Conservation (phyloP, 495 filamentous ascomycete genomes). For the Hypoxylon intermedium region DNA sequence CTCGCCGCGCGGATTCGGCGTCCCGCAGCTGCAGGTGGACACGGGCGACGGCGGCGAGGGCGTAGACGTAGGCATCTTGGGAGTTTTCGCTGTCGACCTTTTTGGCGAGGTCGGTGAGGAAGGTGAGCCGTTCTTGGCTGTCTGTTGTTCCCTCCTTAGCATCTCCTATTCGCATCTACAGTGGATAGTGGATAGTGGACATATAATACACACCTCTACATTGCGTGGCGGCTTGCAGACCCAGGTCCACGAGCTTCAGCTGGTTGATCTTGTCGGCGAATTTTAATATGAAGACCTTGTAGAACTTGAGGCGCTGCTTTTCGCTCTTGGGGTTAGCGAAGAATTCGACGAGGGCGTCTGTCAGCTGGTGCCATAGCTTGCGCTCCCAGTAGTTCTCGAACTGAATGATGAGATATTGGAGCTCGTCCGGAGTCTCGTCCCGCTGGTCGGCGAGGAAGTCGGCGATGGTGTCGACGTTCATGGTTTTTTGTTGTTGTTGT, state of each 20-base stretch:
- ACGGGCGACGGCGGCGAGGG: conserved; percentile 85
- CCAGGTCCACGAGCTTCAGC: conserved; percentile 91
- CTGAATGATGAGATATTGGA: conserved; percentile 84
- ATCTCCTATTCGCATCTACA: neutral
- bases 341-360: conserved; percentile 84
- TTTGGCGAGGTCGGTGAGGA: conserved; percentile 81
- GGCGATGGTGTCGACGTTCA: conserved; percentile 86
- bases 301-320: conserved; percentile 84
- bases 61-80: conserved; percentile 96
- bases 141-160: conserved; percentile 58
- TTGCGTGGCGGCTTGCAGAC: conserved; percentile 83
- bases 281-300: conserved; percentile 91
- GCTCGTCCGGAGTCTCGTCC: conserved; percentile 81
- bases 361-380: conserved; percentile 99
- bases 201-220: conserved; percentile 71
- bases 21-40: conserved; percentile 82
- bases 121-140: conserved; percentile 83
- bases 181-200: neutral
- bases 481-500: conserved; percentile 47
- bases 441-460: conserved; percentile 92
- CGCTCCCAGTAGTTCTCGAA: conserved; percentile 99
- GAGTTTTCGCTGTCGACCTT: conserved; percentile 92
- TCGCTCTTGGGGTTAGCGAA: conserved; percentile 83
- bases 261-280: conserved; percentile 99
- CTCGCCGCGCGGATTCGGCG: conserved; percentile 76